A percentile compares a stretch with the other conserved stretches of the same genome.
phyloP scores from a whole-genome alignment of 73 alveolate species.

The Paramecium sonneborni region DNA sequence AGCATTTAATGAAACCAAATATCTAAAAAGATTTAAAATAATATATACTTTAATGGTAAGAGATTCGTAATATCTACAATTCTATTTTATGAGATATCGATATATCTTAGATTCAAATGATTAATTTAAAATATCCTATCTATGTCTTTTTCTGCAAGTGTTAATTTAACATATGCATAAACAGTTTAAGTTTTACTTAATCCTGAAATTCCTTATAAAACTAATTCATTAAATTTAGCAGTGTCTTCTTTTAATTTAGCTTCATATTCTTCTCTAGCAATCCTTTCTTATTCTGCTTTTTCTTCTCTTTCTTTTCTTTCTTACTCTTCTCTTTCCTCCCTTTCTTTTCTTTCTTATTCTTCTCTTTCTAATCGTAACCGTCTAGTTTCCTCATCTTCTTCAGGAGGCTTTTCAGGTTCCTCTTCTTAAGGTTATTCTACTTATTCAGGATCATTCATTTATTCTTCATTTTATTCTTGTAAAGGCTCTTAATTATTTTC shows the following conservation, averaged over 20 bases:
- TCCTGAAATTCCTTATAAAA: slow-evolving; percentile 8
- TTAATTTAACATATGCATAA: slow-evolving; percentile 23
- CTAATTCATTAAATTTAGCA: slow-evolving; percentile 34
- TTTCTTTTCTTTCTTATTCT: slow-evolving; percentile 53
- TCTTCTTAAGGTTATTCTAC: neutral
- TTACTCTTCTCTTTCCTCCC: slow-evolving; percentile 51
- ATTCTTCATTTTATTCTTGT: neutral
- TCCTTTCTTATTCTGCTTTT: slow-evolving; percentile 32
- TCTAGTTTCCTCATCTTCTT: slow-evolving; percentile 54
- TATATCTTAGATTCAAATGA: slow-evolving; percentile 12
- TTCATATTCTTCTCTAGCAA: slow-evolving; percentile 58
- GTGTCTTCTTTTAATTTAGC: slow-evolving; percentile 51
- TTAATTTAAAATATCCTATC: neutral
- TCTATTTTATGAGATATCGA: slow-evolving; percentile 52
- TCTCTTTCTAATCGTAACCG: slow-evolving; percentile 40
- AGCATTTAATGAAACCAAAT: slow-evolving; percentile 17
- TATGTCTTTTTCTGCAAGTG: slow-evolving; percentile 19
- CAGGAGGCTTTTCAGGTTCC: slow-evolving; percentile 14
- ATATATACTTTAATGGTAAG: neutral
- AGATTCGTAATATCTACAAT: slow-evolving; percentile 28
- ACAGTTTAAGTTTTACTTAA: slow-evolving; percentile 2
- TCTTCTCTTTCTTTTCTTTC: slow-evolving; percentile 57
- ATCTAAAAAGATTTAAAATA: neutral
- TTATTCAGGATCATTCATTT: neutral
- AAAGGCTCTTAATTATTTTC: neutral